Percentiles rank a stretch among this genome's conserved stretches.
Evolutionary conservation across 2,329 filamentous ascomycete genomes (phyloP).

Genomic region (Diaporthe destruens): DNA sequence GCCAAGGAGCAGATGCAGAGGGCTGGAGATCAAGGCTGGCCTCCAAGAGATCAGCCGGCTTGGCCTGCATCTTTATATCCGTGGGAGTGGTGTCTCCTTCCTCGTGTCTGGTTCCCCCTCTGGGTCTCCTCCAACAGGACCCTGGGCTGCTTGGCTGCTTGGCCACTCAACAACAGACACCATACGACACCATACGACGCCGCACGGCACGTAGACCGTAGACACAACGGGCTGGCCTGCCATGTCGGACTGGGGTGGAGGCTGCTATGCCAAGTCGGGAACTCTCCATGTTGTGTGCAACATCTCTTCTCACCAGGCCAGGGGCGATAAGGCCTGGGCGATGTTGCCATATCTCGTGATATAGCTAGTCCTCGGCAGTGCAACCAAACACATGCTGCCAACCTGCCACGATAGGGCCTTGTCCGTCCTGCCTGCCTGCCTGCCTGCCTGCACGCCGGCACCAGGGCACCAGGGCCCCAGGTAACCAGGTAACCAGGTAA

Average conservation of each 20-base stretch:
- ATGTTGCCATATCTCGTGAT: conserved; percentile 32
- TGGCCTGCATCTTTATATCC: conserved; percentile 34
- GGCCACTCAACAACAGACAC: background rate
- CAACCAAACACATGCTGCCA: conserved; percentile 11
- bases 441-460: too few relatives aligned
- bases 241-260: conserved; percentile 1
- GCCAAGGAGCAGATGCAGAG: conserved; percentile 32
- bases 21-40: conserved; percentile 1
- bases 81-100: background rate
- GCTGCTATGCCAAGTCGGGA: conserved; percentile 26
- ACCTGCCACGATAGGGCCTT: conserved; percentile 11
- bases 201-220: background rate
- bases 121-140: too few relatives aligned
- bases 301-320: conserved; percentile 8
- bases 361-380: conserved; percentile 21
- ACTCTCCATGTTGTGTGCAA: conserved; percentile 8
- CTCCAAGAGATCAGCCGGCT: conserved; percentile 11
- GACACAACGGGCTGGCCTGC: background rate
- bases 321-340: conserved; percentile 11
- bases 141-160: too few relatives aligned
- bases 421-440: too few relatives aligned
- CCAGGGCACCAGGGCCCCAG: background rate
- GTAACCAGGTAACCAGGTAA: background rate
- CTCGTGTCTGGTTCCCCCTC: too few relatives aligned
- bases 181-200: background rate